Evolutionary conservation across 805 yeast genomes (phyloP).

Genomic region (Pichia occidentalis): DNA sequence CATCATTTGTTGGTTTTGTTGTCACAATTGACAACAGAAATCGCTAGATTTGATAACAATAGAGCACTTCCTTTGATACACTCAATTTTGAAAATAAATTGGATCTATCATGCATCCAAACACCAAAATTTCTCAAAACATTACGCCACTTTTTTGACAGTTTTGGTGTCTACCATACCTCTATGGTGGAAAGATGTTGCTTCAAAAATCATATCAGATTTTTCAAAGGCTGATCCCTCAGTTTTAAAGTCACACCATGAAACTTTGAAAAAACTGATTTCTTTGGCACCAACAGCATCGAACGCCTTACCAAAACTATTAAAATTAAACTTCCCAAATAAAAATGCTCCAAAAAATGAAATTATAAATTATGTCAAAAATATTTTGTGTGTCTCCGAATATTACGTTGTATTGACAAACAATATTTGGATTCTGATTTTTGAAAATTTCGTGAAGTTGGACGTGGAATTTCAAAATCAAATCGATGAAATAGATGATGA

Average conservation of each 20-base stretch:
- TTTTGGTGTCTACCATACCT: constrained; percentile 79
- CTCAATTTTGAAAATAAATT: constrained; percentile 55
- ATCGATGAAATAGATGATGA: constrained; percentile 79
- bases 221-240: constrained; percentile 28
- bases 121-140: constrained; percentile 36
- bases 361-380: constrained; percentile 62
- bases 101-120: constrained; percentile 41
- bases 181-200: constrained; percentile 88
- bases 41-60: constrained; percentile 59
- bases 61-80: constrained; percentile 47
- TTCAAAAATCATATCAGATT: constrained; percentile 56
- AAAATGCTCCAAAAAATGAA: constrained; percentile 49
- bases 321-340: constrained; percentile 69
- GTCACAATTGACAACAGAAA: constrained; percentile 52
- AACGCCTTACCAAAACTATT: constrained; percentile 54
- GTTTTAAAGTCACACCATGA: constrained; percentile 48
- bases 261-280: constrained; percentile 55
- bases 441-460: constrained; percentile 77
- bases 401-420: constrained; percentile 70
- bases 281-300: constrained; percentile 76
- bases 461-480: constrained; percentile 87
- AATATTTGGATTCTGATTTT: constrained; percentile 75
- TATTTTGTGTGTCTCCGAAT: constrained; percentile 49
- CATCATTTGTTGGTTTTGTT: constrained; percentile 51
- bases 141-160: constrained; percentile 67